Conservation (phyloP, 2,329 filamentous ascomycete genomes). For the Dendrostoma leiphaemia region DNA sequence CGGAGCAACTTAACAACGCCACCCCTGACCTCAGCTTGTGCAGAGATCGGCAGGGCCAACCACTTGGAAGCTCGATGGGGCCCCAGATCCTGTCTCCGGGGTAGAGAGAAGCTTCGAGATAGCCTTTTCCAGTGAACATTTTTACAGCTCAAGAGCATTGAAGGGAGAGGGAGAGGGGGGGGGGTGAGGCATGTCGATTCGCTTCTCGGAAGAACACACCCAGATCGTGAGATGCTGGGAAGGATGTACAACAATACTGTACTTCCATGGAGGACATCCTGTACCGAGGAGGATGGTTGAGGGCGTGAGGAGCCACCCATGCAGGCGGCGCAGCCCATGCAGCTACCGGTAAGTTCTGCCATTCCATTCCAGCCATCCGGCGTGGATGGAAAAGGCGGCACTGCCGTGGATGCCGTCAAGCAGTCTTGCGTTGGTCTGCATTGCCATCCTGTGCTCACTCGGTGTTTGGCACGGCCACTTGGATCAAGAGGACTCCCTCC, state of each 20-base stretch:
- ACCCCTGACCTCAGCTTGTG: slow-evolving; percentile 2
- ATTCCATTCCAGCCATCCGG: neutral
- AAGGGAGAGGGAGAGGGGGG: no score
- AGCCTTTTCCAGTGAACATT: no score
- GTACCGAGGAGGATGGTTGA: neutral
- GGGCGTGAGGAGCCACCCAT: slow-evolving; percentile 1
- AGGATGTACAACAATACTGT: no score
- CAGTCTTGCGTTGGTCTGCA: neutral
- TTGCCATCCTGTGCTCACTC: neutral
- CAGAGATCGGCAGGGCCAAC: slow-evolving; percentile 1
- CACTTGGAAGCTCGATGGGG: neutral
- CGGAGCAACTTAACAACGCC: neutral
- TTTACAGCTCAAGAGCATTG: no score
- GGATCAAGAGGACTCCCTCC: neutral
- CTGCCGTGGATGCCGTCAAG: neutral
- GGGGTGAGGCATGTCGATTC: no score
- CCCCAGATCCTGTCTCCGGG: neutral
- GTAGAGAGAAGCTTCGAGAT: no score
- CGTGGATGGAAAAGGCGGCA: neutral
- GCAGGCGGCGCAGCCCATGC: slow-evolving; percentile 1
- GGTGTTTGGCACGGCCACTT: neutral
- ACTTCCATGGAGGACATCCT: neutral
- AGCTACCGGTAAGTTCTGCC: neutral
- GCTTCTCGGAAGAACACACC: no score
- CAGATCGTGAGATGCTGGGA: neutral